These are phyloP conservation scores for Babesia divergens DNA, from an alignment of 169 alveolate species.

Conservation along the genomic window DNA sequence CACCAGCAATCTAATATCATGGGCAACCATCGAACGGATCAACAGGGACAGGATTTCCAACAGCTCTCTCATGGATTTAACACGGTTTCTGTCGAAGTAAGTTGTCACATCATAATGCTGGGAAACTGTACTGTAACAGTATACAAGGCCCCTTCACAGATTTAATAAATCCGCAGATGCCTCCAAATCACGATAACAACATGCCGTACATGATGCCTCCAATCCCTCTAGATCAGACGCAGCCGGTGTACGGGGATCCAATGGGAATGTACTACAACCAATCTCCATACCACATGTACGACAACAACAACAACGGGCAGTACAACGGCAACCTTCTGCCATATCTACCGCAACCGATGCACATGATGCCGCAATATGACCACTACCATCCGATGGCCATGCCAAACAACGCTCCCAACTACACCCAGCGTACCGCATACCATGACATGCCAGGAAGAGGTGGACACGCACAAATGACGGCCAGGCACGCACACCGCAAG, in stretches of 20 bases:
- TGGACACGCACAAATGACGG: constrained; percentile 14
- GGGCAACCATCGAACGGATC: not conserved
- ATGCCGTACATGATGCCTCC: constrained; percentile 44
- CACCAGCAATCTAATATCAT: not conserved
- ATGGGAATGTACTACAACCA: constrained; percentile 35
- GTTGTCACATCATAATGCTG: not conserved
- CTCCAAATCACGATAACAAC: constrained; percentile 5
- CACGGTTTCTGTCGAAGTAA: constrained; percentile 8
- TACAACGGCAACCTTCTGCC: constrained; percentile 20
- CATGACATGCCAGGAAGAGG: constrained; percentile 2
- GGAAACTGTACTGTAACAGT: not conserved
- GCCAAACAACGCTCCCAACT: not conserved
- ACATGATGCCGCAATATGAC: constrained; percentile 36
- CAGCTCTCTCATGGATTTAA: not conserved
- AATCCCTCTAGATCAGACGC: constrained; percentile 20
- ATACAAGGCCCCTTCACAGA: not conserved
- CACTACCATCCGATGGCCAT: constrained; percentile 13
- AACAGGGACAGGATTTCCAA: not conserved
- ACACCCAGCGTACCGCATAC: not conserved
- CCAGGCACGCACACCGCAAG: constrained; percentile 47
- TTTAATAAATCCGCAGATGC: not conserved
- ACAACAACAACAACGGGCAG: not conserved
- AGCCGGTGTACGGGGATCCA: constrained; percentile 33
- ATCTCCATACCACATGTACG: constrained; percentile 38
- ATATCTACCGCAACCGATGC: constrained; percentile 13